These are phyloP conservation scores for Glycine tomentella DNA, from an alignment of 306 rosid species.

Conservation along the genomic window DNA sequence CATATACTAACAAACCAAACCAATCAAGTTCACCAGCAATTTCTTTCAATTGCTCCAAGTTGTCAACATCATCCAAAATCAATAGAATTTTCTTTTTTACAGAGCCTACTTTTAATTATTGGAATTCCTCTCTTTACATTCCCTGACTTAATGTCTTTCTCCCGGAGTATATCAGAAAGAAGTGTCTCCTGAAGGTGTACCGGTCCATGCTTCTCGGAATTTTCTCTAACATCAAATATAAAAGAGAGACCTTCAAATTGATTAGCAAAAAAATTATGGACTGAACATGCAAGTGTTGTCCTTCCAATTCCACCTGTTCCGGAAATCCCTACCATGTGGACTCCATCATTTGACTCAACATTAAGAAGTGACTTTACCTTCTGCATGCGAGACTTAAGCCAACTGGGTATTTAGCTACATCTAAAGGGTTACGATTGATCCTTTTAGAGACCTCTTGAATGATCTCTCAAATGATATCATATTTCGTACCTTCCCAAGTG, in stretches of 20 bases:
- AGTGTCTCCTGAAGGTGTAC: constrained; percentile 34
- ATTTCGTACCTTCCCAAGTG: not conserved
- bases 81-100: constrained; percentile 13
- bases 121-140: constrained; percentile 16
- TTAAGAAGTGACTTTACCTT: constrained; percentile 12
- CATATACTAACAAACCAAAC: too few relatives aligned
- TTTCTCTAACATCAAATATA: not conserved
- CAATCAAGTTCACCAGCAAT: constrained; percentile 26
- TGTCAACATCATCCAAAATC: constrained; percentile 30
- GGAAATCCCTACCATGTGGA: not conserved
- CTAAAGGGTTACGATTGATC: not conserved
- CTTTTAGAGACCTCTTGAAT: not conserved
- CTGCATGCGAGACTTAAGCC: not conserved
- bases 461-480: not conserved
- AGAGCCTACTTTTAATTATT: constrained; percentile 9
- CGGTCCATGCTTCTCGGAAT: not conserved
- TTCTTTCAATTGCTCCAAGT: not conserved
- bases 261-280: too few relatives aligned
- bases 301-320: not conserved
- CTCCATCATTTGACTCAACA: constrained; percentile 7
- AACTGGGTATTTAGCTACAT: not conserved
- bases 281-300: too few relatives aligned
- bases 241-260: not conserved
- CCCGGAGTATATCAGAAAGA: not conserved
- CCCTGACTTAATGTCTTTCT: not conserved